These are phyloP conservation scores for Globisporangium lucens DNA, from an alignment of 352 stramenopile species.

Conservation along the genomic window DNA sequence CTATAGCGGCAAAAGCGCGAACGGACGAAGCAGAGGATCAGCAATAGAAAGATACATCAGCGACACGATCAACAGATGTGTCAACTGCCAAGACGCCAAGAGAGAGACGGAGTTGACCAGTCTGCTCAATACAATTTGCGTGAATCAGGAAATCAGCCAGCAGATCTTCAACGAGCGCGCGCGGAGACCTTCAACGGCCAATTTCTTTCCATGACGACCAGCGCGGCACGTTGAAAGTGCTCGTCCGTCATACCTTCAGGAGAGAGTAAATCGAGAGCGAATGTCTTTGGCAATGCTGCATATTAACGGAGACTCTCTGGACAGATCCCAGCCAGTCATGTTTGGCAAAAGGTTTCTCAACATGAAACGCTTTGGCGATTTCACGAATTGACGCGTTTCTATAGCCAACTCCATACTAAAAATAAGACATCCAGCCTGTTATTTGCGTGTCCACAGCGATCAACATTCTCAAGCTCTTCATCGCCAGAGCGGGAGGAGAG, in stretches of 20 bases:
- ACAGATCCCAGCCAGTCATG: neutral
- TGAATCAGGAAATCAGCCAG: neutral
- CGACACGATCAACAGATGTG: neutral
- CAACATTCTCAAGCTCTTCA: too few relatives aligned
- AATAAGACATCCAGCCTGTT: neutral
- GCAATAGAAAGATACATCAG: neutral
- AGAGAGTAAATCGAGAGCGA: neutral
- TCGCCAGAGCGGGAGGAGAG: too few relatives aligned
- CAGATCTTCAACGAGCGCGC: neutral
- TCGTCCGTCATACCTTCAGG: neutral
- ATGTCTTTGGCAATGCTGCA: neutral
- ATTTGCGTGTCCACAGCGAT: too few relatives aligned
- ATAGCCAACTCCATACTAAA: neutral
- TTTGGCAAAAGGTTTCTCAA: neutral
- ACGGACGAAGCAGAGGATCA: neutral
- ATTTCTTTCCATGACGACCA: neutral
- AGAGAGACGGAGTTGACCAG: neutral
- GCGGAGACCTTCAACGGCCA: neutral
- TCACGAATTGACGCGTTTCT: neutral
- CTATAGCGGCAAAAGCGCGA: neutral
- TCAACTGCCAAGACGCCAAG: neutral
- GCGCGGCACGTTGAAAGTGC: neutral
- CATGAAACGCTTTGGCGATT: neutral
- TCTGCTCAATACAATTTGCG: neutral
- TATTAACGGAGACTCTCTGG: neutral